phyloP scores from a whole-genome alignment of 192 early-diverging fungal species.

The Umbelopsis sp. region DNA sequence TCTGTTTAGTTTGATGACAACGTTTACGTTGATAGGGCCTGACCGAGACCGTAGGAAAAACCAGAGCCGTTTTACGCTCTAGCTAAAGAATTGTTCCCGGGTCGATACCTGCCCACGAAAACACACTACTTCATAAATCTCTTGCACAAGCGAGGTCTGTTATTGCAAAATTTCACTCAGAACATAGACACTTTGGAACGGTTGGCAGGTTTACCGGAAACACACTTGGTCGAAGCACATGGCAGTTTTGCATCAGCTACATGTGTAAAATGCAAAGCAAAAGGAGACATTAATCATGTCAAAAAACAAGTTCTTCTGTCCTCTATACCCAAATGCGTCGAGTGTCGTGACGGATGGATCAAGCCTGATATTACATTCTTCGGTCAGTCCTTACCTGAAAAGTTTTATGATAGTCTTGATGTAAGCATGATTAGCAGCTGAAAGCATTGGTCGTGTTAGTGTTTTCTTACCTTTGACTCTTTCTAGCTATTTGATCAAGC shows the following conservation, averaged over 20 bases:
- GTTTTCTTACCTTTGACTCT: background rate
- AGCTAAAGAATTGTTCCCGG: conserved; percentile 91
- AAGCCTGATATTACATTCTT: conserved; percentile 99
- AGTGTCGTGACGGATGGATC: conserved; percentile 66
- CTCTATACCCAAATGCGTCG: conserved; percentile 69
- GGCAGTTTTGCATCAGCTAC: conserved; percentile 86
- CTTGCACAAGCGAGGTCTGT: conserved; percentile 67
- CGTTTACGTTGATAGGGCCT: background rate
- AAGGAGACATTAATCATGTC: conserved; percentile 44
- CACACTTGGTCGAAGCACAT: conserved; percentile 89
- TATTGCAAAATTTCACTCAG: conserved; percentile 90
- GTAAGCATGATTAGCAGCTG: conserved; percentile 30
- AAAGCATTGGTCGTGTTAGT: no score
- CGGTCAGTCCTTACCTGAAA: conserved; percentile 82
- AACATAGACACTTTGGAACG: conserved; percentile 97
- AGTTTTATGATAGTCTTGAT: conserved; percentile 63
- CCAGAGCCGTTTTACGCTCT: conserved; percentile 90
- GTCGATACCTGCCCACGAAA: conserved; percentile 76
- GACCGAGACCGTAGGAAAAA: conserved; percentile 45
- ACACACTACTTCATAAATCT: conserved; percentile 88
- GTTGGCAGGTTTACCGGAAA: conserved; percentile 70
- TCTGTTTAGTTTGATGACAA: background rate
- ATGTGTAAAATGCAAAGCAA: conserved; percentile 67
- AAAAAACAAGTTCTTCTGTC: conserved; percentile 55
- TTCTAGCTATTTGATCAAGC: conserved; percentile 70